Evolutionary conservation across 2,329 filamentous ascomycete genomes (phyloP).

Genomic region (Bimuria novae-zelandiae): DNA sequence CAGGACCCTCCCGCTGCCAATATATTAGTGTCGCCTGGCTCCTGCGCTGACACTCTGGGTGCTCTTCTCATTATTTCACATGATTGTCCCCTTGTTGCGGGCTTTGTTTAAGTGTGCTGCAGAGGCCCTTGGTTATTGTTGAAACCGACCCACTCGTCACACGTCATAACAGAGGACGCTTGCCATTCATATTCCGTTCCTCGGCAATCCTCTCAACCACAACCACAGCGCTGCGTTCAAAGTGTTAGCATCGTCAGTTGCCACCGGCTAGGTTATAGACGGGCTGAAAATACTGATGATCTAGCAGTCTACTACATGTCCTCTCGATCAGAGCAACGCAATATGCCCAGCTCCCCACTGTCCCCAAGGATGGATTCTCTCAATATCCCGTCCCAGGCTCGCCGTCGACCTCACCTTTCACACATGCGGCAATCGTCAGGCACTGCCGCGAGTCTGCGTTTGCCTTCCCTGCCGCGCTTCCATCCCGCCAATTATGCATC

Average conservation of each 20-base stretch:
- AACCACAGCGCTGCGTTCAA: not conserved
- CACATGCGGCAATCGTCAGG: conserved; percentile 42
- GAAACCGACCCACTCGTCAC: conserved; percentile 22
- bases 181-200: conserved; percentile 13
- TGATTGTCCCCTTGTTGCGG: not conserved
- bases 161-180: conserved; percentile 27
- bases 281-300: not conserved
- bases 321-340: conserved; percentile 33
- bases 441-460: conserved; percentile 46
- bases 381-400: conserved; percentile 40
- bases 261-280: too few relatives aligned
- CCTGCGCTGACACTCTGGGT: conserved; percentile 24
- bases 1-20: conserved; percentile 36
- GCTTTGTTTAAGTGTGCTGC: not conserved
- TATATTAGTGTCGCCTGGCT: conserved; percentile 35
- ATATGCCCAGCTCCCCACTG: conserved; percentile 42
- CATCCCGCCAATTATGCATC: conserved; percentile 58
- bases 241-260: too few relatives aligned
- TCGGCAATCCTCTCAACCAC: not conserved
- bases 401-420: conserved; percentile 35
- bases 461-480: conserved; percentile 57
- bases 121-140: not conserved
- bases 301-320: conserved; percentile 28
- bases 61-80: conserved; percentile 14
- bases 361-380: conserved; percentile 43